phyloP scores from a whole-genome alignment of 2,329 filamentous ascomycete genomes.

The Corynespora cassiicola region DNA sequence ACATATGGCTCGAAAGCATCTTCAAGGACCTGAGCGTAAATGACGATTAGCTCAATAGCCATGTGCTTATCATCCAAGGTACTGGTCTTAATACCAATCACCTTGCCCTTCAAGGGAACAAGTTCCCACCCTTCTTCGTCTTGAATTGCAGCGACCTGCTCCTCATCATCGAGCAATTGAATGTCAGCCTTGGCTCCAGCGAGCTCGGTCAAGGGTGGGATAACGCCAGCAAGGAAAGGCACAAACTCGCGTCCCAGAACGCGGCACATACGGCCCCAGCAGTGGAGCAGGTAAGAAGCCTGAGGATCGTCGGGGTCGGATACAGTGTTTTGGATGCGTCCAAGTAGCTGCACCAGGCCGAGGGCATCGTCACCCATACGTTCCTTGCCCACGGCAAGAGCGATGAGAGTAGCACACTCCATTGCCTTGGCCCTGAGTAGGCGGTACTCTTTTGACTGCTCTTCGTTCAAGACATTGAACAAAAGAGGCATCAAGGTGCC shows the following conservation, averaged over 20 bases:
- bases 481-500: conserved; percentile 93
- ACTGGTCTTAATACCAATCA: conserved; percentile 97
- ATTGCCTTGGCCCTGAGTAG: conserved; percentile 95
- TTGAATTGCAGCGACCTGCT: conserved; percentile 89
- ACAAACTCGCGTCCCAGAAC: conserved; percentile 90
- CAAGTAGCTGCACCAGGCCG: conserved; percentile 85
- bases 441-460: conserved; percentile 92
- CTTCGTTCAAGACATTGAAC: conserved; percentile 85
- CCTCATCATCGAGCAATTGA: conserved; percentile 92
- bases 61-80: conserved; percentile 98
- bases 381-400: conserved; percentile 91
- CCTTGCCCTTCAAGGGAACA: conserved; percentile 94
- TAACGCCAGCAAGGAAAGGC: conserved; percentile 89
- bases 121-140: conserved; percentile 98
- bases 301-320: conserved; percentile 94
- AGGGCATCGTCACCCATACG: conserved; percentile 88
- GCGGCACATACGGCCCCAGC: conserved; percentile 98
- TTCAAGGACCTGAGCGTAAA: conserved; percentile 96
- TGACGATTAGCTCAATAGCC: conserved; percentile 97
- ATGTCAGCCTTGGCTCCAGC: conserved; percentile 97
- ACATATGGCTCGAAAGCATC: conserved; percentile 91
- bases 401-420: conserved; percentile 97
- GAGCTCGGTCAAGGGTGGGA: conserved; percentile 89
- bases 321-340: conserved; percentile 80
- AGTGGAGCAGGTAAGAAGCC: conserved; percentile 96